These are phyloP conservation scores for Silene conica DNA, from an alignment of 148 eudicot species.

Conservation along the genomic window DNA sequence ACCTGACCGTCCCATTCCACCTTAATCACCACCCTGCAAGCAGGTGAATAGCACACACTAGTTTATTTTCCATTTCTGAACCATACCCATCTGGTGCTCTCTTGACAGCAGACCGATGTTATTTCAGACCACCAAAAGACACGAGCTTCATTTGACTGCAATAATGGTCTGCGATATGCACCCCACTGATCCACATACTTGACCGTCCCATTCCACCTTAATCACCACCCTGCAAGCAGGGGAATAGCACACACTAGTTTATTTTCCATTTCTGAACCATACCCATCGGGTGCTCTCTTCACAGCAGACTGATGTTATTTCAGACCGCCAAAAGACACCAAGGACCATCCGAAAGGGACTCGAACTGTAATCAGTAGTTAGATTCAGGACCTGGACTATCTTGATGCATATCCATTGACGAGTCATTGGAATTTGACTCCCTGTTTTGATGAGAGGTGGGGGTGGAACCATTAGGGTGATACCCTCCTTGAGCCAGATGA, in stretches of 20 bases:
- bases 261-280: slow-evolving; percentile 14
- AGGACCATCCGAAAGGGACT: slow-evolving; percentile 11
- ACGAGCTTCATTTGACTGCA: slow-evolving; percentile 24
- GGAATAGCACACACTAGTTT: slow-evolving; percentile 17
- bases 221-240: slow-evolving; percentile 25
- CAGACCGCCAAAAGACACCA: slow-evolving; percentile 6
- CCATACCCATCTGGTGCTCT: slow-evolving; percentile 8
- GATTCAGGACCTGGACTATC: slow-evolving; percentile 70
- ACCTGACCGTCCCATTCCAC: slow-evolving; percentile 19
- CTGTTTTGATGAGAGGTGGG: slow-evolving; percentile 36
- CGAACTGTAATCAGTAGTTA: slow-evolving; percentile 35
- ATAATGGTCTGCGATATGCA: slow-evolving; percentile 4
- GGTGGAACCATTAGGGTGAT: slow-evolving; percentile 28
- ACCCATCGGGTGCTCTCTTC: slow-evolving; percentile 5
- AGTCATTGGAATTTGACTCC: slow-evolving; percentile 56
- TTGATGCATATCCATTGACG: slow-evolving; percentile 85
- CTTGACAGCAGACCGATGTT: slow-evolving; percentile 9
- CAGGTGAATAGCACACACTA: slow-evolving; percentile 20
- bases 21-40: slow-evolving; percentile 25
- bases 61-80: slow-evolving; percentile 10
- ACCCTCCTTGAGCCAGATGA: slow-evolving; percentile 56
- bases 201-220: slow-evolving; percentile 20
- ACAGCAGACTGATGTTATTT: slow-evolving; percentile 1
- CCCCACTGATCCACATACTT: slow-evolving; percentile 10
- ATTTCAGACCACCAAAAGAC: slow-evolving; percentile 21